phyloP scores from a whole-genome alignment of 2,329 filamentous ascomycete species.

The Paracamarosporium sp. region DNA sequence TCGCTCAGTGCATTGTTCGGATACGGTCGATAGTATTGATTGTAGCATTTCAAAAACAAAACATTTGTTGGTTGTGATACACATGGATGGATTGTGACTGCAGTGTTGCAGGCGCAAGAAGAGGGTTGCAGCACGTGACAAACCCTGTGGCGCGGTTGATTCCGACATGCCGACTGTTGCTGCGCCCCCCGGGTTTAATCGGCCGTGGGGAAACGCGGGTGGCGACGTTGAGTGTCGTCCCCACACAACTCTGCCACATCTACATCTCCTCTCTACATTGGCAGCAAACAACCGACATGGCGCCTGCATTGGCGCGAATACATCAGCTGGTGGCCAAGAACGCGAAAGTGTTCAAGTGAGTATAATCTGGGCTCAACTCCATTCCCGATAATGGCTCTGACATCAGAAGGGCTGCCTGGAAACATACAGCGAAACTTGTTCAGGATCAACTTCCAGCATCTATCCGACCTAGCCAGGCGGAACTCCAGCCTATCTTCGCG shows the following conservation, averaged over 20 bases:
- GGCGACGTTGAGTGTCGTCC: conserved; percentile 8
- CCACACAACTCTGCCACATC: conserved; percentile 3
- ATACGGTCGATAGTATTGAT: conserved; percentile 12
- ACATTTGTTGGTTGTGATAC: neutral
- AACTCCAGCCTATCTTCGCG: conserved; percentile 66
- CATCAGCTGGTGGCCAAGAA: conserved; percentile 51
- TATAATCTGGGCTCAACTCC: neutral
- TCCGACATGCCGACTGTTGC: conserved; percentile 18
- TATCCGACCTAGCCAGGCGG: conserved; percentile 51
- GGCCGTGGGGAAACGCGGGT: conserved; percentile 4
- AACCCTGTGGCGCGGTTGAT: too few species aligned
- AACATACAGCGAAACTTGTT: conserved; percentile 54
- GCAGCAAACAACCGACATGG: conserved; percentile 38
- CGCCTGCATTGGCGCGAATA: conserved; percentile 45
- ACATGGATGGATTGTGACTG: too few species aligned
- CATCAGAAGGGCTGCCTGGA: conserved; percentile 53
- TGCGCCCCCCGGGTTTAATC: conserved; percentile 26
- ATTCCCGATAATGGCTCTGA: conserved; percentile 16
- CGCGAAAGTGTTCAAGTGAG: conserved; percentile 50
- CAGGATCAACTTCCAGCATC: conserved; percentile 53
- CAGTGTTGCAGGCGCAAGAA: too few species aligned
- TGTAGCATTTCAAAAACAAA: conserved; percentile 9
- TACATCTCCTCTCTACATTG: conserved; percentile 3
- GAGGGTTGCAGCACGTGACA: too few species aligned
- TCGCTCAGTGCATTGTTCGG: conserved; percentile 12